Base-by-base conservation (phyloP, 768 basidiomycete species). In the Amanita thiersii region DNA sequence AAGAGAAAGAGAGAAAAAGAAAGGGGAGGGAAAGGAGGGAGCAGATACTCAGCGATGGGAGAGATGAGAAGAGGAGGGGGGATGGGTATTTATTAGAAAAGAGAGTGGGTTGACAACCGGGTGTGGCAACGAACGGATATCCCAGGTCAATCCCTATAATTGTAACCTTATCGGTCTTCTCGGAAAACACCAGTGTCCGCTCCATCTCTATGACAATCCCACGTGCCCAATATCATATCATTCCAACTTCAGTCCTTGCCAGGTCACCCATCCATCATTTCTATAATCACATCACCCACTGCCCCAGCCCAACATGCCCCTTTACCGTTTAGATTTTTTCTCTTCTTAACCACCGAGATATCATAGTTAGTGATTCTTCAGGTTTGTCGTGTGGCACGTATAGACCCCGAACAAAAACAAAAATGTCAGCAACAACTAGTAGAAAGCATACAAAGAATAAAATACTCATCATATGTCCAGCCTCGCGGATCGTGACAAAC, bases 361-460 rank as follows among this genome's bases (percentile, higher is more conserved):
- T 63, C 74, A 86, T 76, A 33, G 68, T 63, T 33, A 77, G 58
- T 7, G 77, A 65, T 54, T 83, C 79, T 47, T 63, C 69, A 2
- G 84, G 82, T 52, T 79, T 81, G 54, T 81, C 80, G 65, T 74
- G 70, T 21, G 80, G 79, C 46, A 81, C 79, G 66, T 80, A 56
- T 17, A 11, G 11, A n/a, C n/a, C n/a, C n/a, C n/a, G n/a, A n/a
- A n/a, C 50, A 56, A 47, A n/a, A 33, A 43, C 43, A 52, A 34
- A 32, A 19, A 52, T 44, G 49, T 57, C 38, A 53, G 47, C 21
- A 43, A 37, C 35, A 14, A 24, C 26, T 10, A 32, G 5, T 4
- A 33, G 21, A 14, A 8, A 11, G 17, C 15, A 14, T 3, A 21
- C n/a, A 41, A 39, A 48, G 37, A 33, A 47, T 45, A 50, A 32